Evolutionary conservation across 1,139 yeast genomes (phyloP).

Genomic region (Sugiyamaella neomexicana): DNA sequence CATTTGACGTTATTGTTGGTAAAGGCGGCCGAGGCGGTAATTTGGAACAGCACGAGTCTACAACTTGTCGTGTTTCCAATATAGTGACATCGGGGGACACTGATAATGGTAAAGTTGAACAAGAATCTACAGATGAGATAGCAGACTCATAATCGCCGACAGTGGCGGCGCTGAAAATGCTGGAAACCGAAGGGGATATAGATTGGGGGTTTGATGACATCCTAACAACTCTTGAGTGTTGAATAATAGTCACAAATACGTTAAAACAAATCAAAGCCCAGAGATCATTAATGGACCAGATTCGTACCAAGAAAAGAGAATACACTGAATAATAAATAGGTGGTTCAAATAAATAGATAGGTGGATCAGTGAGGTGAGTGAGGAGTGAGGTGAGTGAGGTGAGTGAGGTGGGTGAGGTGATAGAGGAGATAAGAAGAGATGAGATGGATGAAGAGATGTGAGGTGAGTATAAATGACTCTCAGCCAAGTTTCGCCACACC

Average conservation of each 20-base stretch:
- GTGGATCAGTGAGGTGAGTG: neutral
- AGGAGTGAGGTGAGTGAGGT: neutral
- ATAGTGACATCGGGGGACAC: slow-evolving; percentile 1
- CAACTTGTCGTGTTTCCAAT: neutral
- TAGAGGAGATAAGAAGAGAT: neutral
- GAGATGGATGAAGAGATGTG: neutral
- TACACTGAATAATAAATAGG: slow-evolving; percentile 15
- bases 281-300: slow-evolving; percentile 10
- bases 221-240: too few relatives aligned
- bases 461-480: too few relatives aligned
- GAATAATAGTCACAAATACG: too few relatives aligned
- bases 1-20: slow-evolving; percentile 6
- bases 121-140: slow-evolving; percentile 5
- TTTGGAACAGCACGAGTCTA: neutral
- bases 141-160: slow-evolving; percentile 10
- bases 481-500: too few relatives aligned
- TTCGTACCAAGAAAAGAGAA: slow-evolving; percentile 1
- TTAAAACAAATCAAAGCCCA: neutral
- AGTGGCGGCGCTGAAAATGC: slow-evolving; percentile 15
- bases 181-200: neutral
- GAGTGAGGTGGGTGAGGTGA: slow-evolving; percentile 1
- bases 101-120: slow-evolving; percentile 5
- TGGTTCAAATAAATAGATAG: slow-evolving; percentile 8
- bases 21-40: neutral
- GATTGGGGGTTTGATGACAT: slow-evolving; percentile 3